phyloP scores from a whole-genome alignment of 2,329 filamentous ascomycete species.

The Intubia oerlemansii region DNA sequence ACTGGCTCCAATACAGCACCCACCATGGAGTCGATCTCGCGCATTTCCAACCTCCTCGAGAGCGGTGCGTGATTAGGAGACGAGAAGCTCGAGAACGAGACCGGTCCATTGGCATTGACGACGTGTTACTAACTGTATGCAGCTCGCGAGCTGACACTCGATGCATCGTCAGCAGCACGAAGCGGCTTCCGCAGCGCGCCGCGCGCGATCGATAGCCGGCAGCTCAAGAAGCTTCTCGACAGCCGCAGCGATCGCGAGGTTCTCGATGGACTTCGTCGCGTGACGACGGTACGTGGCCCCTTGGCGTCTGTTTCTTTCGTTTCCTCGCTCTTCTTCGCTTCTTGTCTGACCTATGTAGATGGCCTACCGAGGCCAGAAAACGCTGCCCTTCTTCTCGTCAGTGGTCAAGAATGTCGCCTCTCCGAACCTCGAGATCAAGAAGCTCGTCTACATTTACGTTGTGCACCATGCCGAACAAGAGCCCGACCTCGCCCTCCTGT shows the following conservation, averaged over 20 bases:
- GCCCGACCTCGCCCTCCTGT: slow-evolving; percentile 82
- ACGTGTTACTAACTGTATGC: slow-evolving; percentile 3
- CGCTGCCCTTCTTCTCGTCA: slow-evolving; percentile 84
- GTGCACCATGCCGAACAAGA: slow-evolving; percentile 92
- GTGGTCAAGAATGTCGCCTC: slow-evolving; percentile 96
- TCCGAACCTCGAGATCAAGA: slow-evolving; percentile 85
- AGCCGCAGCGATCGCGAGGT: slow-evolving; percentile 86
- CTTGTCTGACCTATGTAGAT: too few species aligned
- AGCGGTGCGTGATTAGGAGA: slow-evolving; percentile 40
- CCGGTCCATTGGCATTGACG: too few species aligned
- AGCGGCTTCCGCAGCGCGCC: slow-evolving; percentile 36
- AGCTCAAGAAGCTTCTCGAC: slow-evolving; percentile 88
- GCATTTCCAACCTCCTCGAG: slow-evolving; percentile 85
- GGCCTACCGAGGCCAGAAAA: slow-evolving; percentile 84
- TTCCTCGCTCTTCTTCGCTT: too few species aligned
- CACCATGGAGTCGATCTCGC: slow-evolving; percentile 95
- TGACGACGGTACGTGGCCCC: too few species aligned
- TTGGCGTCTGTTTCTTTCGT: too few species aligned
- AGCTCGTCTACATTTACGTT: slow-evolving; percentile 95
- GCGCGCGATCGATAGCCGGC: slow-evolving; percentile 49
- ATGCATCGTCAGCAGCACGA: slow-evolving; percentile 80
- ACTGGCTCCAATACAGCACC: too few species aligned
- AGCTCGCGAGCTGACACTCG: slow-evolving; percentile 94
- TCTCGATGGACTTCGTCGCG: slow-evolving; percentile 71
- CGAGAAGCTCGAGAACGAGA: too few species aligned